Evolutionary conservation across 495 filamentous ascomycete genomes (phyloP).

Genomic region (Letharia columbiana): DNA sequence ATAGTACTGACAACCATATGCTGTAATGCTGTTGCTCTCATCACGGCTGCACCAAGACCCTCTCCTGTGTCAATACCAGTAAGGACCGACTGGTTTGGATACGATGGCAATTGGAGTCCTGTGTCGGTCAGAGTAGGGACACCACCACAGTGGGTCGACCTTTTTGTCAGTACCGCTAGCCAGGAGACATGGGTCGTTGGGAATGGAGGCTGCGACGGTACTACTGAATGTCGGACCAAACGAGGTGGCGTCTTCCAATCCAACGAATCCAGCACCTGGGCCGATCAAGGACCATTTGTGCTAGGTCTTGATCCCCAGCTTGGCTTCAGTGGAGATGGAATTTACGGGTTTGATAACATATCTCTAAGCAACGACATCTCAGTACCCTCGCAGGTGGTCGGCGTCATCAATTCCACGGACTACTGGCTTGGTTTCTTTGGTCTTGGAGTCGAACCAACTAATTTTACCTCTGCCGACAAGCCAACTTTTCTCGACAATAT

Average conservation of each 20-base stretch:
- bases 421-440: constrained; percentile 53
- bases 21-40: neutral
- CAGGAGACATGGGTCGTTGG: constrained; percentile 51
- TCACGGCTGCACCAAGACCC: constrained; percentile 3
- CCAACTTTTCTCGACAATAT: constrained; percentile 26
- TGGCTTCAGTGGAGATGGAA: constrained; percentile 43
- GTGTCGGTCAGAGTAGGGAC: constrained; percentile 48
- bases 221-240: constrained; percentile 26
- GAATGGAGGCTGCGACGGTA: constrained; percentile 39
- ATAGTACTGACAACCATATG: neutral
- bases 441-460: constrained; percentile 31
- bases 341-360: constrained; percentile 52
- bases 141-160: constrained; percentile 47
- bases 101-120: constrained; percentile 22
- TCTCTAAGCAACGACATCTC: constrained; percentile 37
- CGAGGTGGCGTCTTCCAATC: constrained; percentile 48
- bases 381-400: constrained; percentile 41
- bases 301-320: constrained; percentile 45
- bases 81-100: constrained; percentile 14
- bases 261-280: constrained; percentile 47
- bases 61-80: constrained; percentile 17
- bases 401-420: constrained; percentile 46
- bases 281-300: constrained; percentile 43
- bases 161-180: constrained; percentile 47
- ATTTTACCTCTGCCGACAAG: constrained; percentile 18